Evolutionary conservation across 169 alveolate genomes (phyloP).

Genomic region (Eimeria zaria): DNA sequence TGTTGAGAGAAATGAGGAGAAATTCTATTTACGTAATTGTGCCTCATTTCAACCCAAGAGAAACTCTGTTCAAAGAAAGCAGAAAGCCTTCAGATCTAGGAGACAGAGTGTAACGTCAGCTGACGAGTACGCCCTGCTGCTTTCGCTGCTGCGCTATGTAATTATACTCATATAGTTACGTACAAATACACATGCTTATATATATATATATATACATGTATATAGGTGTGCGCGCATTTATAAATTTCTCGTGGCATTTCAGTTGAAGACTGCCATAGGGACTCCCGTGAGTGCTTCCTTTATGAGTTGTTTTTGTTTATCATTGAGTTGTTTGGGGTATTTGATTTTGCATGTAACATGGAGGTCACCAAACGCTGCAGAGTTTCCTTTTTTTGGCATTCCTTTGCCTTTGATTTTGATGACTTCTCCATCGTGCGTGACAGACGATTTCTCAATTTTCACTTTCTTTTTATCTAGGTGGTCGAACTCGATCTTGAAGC

Average conservation of each 20-base stretch:
- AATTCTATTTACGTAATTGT: too few species aligned
- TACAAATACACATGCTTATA: too few species aligned
- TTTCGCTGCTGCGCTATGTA: too few species aligned
- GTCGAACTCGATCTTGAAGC: constrained; percentile 81
- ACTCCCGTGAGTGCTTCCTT: constrained; percentile 84
- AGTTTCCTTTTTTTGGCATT: constrained; percentile 85
- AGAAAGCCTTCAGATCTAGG: too few species aligned
- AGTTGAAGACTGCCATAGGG: neutral
- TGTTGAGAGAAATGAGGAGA: too few species aligned
- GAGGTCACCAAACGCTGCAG: constrained; percentile 85
- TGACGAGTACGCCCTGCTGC: too few species aligned
- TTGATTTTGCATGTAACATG: constrained; percentile 82
- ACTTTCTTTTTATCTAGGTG: constrained; percentile 85
- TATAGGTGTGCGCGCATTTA: neutral
- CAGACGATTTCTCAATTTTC: constrained; percentile 65
- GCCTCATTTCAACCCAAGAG: too few species aligned
- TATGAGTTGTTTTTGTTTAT: constrained; percentile 86
- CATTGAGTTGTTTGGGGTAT: constrained; percentile 86
- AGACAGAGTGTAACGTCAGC: too few species aligned
- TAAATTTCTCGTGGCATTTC: neutral
- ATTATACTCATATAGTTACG: too few species aligned
- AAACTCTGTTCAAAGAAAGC: too few species aligned
- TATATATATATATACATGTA: too few species aligned
- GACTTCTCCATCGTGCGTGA: constrained; percentile 87
- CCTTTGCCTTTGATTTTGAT: constrained; percentile 84